Evolutionary conservation across 164 flowering plant species (phyloP).

Genomic region (Nymphaea thermarum): DNA sequence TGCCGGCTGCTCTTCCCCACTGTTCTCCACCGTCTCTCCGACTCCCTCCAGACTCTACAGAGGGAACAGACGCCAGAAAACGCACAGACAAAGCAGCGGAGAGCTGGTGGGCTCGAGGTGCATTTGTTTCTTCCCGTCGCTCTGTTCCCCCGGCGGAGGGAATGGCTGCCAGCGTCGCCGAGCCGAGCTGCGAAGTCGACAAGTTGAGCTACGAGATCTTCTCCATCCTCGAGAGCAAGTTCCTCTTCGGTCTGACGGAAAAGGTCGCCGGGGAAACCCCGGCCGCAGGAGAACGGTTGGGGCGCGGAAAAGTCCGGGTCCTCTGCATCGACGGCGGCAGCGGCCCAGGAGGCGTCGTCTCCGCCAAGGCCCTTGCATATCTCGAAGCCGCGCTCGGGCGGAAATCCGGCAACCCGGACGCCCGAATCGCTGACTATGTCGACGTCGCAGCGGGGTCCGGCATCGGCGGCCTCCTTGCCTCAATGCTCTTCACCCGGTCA

Average conservation of each 20-base stretch:
- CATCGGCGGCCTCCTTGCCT: slow-evolving; percentile 44
- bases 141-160: background rate
- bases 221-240: slow-evolving; percentile 74
- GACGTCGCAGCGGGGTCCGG: slow-evolving; percentile 64
- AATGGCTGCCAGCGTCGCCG: slow-evolving; percentile 39
- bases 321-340: slow-evolving; percentile 50
- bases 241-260: slow-evolving; percentile 27
- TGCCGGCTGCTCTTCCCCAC: no score
- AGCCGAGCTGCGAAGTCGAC: slow-evolving; percentile 72
- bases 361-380: slow-evolving; percentile 35
- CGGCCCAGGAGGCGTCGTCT: slow-evolving; percentile 38
- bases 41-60: no score
- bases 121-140: background rate
- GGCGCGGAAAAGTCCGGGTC: slow-evolving; percentile 36
- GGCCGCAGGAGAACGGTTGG: slow-evolving; percentile 25
- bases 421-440: slow-evolving; percentile 43
- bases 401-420: slow-evolving; percentile 28
- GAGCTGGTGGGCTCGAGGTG: background rate
- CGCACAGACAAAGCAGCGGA: background rate
- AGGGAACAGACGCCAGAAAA: no score
- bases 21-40: no score
- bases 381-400: slow-evolving; percentile 29
- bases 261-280: background rate
- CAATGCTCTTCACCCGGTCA: slow-evolving; percentile 42
- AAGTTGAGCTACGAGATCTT: slow-evolving; percentile 82